Evolutionary conservation across 2,329 filamentous ascomycete genomes (phyloP), one percentile per base, ranked within the genome.

Genomic region (Penicillium sp.): DNA sequence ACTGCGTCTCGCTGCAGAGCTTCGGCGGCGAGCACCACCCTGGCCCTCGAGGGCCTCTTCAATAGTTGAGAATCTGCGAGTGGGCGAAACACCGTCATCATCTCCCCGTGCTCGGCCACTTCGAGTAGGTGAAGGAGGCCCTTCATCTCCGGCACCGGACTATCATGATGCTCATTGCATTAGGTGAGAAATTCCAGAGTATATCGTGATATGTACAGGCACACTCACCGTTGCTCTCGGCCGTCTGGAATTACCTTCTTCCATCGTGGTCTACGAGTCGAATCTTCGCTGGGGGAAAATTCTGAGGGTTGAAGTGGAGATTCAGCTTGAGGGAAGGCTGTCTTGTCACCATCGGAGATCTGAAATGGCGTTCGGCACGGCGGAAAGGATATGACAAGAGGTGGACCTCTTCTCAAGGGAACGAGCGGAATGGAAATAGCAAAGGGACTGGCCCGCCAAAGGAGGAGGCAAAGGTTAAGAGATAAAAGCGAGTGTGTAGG

Each of bases 1-100:
- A 18, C 60, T 62, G 9, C 58, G 59, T 31, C 62, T 59, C 18
- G 58, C 43, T 8, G 42, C 50, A 5, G 66, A 66, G 55, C 62
- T 67, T 33, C 57, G 60, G 10, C 63, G 62, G 7, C 64, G 65
- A 6, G 60, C 10, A n/a, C 58, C 57, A 4, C 23, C 39, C 14
- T 21, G 19, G 9, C 33, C 28, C 13, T n/a, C n/a, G n/a, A n/a
- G n/a, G n/a, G n/a, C n/a, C n/a, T 60, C 59, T 6, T 61, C 54
- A 7, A 36, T 43, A 2, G 33, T 46, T 1, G 50, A 44, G 13
- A 19, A 10, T 14, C 45, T 43, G 29, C 55, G 51, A 2, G 54
- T 57, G 1, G 61, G 63, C 7, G 65, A 65, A 33, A 58, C 26
- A 28, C 49, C 51, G 13, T 58, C 56, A 2, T 48, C 52, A 2